Conservation (phyloP, 2,329 filamentous ascomycete species). For the Fusarium paranaense region DNA sequence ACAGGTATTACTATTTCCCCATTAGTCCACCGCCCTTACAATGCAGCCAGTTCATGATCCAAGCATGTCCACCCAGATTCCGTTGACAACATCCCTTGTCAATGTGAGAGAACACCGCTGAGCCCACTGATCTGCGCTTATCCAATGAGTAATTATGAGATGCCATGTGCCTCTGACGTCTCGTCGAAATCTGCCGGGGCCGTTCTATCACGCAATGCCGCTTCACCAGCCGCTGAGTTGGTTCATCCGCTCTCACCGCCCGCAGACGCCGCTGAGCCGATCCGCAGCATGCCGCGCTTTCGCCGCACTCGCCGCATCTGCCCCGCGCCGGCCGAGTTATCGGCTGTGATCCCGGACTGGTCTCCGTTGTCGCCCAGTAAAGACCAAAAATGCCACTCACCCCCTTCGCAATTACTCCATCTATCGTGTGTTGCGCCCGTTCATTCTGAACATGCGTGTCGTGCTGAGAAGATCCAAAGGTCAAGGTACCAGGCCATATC, state of each 20-base stretch:
- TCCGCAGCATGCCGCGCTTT: slow-evolving; percentile 41
- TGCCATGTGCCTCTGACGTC: slow-evolving; percentile 22
- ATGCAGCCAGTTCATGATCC: slow-evolving; percentile 23
- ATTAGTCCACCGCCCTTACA: slow-evolving; percentile 7
- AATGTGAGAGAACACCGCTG: slow-evolving; percentile 19
- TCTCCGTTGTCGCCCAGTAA: slow-evolving; percentile 19
- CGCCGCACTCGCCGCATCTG: slow-evolving; percentile 41
- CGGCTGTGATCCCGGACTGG: slow-evolving; percentile 29
- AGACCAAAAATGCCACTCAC: slow-evolving; percentile 5
- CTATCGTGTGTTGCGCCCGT: slow-evolving; percentile 22
- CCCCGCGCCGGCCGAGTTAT: slow-evolving; percentile 36
- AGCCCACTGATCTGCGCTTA: slow-evolving; percentile 1
- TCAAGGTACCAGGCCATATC: background rate
- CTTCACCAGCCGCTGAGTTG: slow-evolving; percentile 25
- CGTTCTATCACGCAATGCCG: slow-evolving; percentile 43
- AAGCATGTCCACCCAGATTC: slow-evolving; percentile 1
- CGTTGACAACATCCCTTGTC: background rate
- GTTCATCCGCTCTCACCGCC: slow-evolving; percentile 33
- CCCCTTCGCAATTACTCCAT: slow-evolving; percentile 25
- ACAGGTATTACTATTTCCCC: slow-evolving; percentile 35
- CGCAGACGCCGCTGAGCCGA: slow-evolving; percentile 15
- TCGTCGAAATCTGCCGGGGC: slow-evolving; percentile 28
- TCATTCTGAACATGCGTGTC: slow-evolving; percentile 24
- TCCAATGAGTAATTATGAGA: slow-evolving; percentile 17
- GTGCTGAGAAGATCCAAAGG: slow-evolving; percentile 8